Evolutionary conservation across 495 filamentous ascomycete genomes (phyloP), one percentile per base, ranked within the genome.

Genomic region (Penicillium steckii): DNA sequence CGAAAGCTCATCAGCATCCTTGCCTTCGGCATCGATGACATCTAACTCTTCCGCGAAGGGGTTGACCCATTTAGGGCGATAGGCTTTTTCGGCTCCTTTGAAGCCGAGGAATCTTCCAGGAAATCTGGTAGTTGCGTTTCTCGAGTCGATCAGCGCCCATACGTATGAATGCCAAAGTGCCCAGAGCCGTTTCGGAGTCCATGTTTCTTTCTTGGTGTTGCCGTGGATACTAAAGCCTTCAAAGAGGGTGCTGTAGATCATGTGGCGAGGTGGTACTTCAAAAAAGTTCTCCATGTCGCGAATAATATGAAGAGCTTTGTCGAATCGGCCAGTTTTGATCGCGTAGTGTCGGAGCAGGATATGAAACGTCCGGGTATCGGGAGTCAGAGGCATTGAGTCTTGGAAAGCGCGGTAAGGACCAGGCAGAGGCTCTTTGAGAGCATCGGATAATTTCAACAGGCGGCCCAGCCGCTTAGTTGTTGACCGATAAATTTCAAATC

Each of bases 181-280:
- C 44, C 79, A 70, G 12, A 92, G 74, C 32, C 77, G 74, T 54
- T 76, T 68, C n/a, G 27, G 26, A 45, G 37, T 15, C 52, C 52
- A 49, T 8, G 21, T 41, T 21, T 41, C 63, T 10, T 80, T 82
- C 53, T 81, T 79, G 6, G 60, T 68, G n/a, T 82, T 80, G 15
- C 89, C 90, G 64, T 91, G 82, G n/a, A 65, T 63, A 40, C 76
- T 73, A 64, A 96, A 96, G 4, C 86, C 88, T 53, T 86, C 83
- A 60, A 95, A 85, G 21, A 96, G 72, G 4, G 73, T 60, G 9
- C 73, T 49, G 37, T 73, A 77, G 24, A 77, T 63, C 47, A 77
- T 65, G 6, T 66, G 61, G 21, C 67, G 68, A 29, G 74, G 73
- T 13, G 74, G 74, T 19, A 68, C 58, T 1, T 50, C n/a, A 44